These are phyloP conservation scores for Saussurea involucrata DNA, from an alignment of 129 eudicot species.

Conservation along the genomic window DNA sequence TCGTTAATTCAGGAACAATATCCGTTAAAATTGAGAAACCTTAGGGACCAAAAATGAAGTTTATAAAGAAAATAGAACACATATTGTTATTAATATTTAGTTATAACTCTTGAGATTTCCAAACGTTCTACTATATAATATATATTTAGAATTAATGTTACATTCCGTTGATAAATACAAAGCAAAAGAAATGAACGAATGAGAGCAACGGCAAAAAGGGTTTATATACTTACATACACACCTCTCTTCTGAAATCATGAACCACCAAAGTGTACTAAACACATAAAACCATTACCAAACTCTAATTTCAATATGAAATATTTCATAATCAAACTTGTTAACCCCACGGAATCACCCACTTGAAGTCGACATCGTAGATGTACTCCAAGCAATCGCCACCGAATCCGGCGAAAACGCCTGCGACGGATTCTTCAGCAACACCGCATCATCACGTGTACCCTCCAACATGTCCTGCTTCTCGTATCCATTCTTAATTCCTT, in stretches of 20 bases:
- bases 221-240: slow-evolving; percentile 4
- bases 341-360: slow-evolving; percentile 21
- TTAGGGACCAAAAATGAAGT: too few relatives aligned
- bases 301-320: not conserved
- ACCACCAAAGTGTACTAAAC: slow-evolving; percentile 6
- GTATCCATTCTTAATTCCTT: slow-evolving; percentile 36
- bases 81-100: too few relatives aligned
- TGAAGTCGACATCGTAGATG: slow-evolving; percentile 24
- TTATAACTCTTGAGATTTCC: too few relatives aligned
- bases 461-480: slow-evolving; percentile 29
- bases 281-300: slow-evolving; percentile 9
- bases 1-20: too few relatives aligned
- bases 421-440: slow-evolving; percentile 34
- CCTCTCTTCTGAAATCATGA: slow-evolving; percentile 6
- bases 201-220: slow-evolving; percentile 16
- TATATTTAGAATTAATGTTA: not conserved
- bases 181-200: slow-evolving; percentile 24
- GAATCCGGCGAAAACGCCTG: slow-evolving; percentile 48
- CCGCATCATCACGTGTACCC: slow-evolving; percentile 39
- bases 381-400: slow-evolving; percentile 40
- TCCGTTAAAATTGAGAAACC: too few relatives aligned
- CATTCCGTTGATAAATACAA: not conserved
- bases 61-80: too few relatives aligned
- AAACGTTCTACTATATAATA: too few relatives aligned
- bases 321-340: not conserved